These are phyloP conservation scores for Calonectria pseudoreteaudii DNA, from an alignment of 2,329 filamentous ascomycete species.

Conservation along the genomic window DNA sequence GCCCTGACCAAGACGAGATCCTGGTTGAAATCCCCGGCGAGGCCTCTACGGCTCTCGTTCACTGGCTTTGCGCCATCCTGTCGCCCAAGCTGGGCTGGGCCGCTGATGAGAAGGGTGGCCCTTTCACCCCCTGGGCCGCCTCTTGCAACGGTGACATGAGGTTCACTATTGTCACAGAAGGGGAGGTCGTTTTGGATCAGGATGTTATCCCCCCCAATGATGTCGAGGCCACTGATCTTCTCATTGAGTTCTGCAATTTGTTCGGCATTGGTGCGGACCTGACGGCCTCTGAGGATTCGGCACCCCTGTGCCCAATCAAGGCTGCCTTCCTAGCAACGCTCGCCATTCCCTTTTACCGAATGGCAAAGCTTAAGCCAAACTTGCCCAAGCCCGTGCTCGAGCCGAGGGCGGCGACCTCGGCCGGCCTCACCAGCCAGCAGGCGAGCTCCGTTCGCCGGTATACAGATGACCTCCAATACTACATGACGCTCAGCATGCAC, in stretches of 20 bases:
- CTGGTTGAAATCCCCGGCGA: constrained; percentile 33
- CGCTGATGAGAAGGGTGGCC: constrained; percentile 32
- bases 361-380: constrained; percentile 40
- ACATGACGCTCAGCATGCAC: constrained; percentile 49
- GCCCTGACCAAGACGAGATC: constrained; percentile 31
- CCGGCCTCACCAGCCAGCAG: constrained; percentile 21
- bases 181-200: constrained; percentile 30
- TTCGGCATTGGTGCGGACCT: constrained; percentile 40
- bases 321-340: constrained; percentile 41
- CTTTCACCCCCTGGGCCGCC: constrained; percentile 37
- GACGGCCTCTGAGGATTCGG: constrained; percentile 15
- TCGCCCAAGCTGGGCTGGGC: constrained; percentile 37
- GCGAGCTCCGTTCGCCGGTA: constrained; percentile 33
- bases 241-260: constrained; percentile 42
- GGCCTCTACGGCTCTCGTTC: constrained; percentile 38
- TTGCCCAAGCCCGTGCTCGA: constrained; percentile 34
- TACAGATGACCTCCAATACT: constrained; percentile 38
- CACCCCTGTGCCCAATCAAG: constrained; percentile 38
- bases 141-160: constrained; percentile 26
- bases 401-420: constrained; percentile 1
- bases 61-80: constrained; percentile 44
- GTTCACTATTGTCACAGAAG: constrained; percentile 39
- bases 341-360: constrained; percentile 42
- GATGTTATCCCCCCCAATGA: constrained; percentile 29
- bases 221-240: constrained; percentile 37